Evolutionary conservation across 345 rosid species (phyloP), one percentile per base, ranked within the genome.

Genomic region (Luvunga scandens): DNA sequence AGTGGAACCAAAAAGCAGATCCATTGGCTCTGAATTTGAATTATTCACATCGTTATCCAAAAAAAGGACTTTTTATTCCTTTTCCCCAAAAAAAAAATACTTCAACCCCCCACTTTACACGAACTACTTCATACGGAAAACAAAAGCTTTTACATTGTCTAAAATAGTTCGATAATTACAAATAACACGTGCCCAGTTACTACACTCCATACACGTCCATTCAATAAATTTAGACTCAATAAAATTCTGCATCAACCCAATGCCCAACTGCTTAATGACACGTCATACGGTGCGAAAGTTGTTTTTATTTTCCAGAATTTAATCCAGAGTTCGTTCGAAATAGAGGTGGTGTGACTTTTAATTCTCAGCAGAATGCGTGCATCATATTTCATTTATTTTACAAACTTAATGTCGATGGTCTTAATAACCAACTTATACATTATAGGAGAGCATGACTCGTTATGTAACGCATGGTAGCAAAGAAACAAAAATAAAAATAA

Each of bases 111-210:
- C 7, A 1, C 76, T 71, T 59, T 59, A 5, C 2, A 7, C 34
- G 80, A 77, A 77, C 80, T 70, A 77, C 78, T 50, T 33, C 0
- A 31, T 42, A 25, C 62, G 19, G 30, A 75, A 70, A 38, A 19
- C 24, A 75, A 55, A 66, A 70, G 63, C 56, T 53, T 28, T 66
- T 45, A 64, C 22, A 25, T 14, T 10, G 48, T 36, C 36, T 38
- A 4, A 16, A 16, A 64, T 12, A 31, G 27, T 2, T 22, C 24
- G 55, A 50, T 66, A 48, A 50, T 25, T 34, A 50, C 18, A 45
- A 45, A 45, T 12, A 14, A 12, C 50, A 3, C 36, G 25, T 12
- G 34, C 55, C 4, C 39, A 3, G 69, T 42, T 34, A 31, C 45
- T 12, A 30, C 59, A 30, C 78, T 30, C 48, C 78, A 64, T 2